phyloP scores from a whole-genome alignment of 2,329 filamentous ascomycete genomes.

The Aspergillus clavatus region DNA sequence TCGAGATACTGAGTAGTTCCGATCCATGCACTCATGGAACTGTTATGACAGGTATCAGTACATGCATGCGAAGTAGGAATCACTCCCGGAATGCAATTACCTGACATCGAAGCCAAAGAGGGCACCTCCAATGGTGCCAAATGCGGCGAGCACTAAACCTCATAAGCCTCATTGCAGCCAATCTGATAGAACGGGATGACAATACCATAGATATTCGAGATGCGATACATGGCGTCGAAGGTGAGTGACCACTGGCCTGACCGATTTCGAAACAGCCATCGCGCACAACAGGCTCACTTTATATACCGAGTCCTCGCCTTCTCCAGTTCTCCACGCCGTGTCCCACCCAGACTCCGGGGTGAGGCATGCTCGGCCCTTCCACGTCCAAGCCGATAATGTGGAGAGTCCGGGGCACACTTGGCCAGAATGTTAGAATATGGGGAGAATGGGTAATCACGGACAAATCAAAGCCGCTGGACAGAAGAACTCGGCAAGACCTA shows the following conservation, averaged over 20 bases:
- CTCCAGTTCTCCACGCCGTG: background rate
- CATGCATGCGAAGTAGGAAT: background rate
- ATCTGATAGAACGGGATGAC: no score
- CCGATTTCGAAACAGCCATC: no score
- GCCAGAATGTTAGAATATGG: conserved; percentile 1
- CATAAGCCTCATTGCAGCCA: no score
- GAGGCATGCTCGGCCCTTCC: conserved; percentile 9
- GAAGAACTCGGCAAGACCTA: background rate
- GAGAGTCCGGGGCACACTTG: conserved; percentile 13
- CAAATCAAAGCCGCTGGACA: conserved; percentile 11
- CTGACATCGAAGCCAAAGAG: conserved; percentile 57
- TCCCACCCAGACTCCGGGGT: conserved; percentile 1
- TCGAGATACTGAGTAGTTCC: conserved; percentile 49
- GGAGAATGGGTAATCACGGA: conserved; percentile 2
- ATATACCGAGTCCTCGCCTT: no score
- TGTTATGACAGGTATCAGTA: conserved; percentile 10
- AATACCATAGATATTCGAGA: conserved; percentile 21
- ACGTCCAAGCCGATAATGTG: conserved; percentile 5
- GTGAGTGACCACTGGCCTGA: background rate
- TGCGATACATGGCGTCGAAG: conserved; percentile 17
- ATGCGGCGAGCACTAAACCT: conserved; percentile 51
- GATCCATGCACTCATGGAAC: conserved; percentile 44
- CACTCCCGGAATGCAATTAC: conserved; percentile 42
- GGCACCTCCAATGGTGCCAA: conserved; percentile 53
- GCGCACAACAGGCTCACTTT: no score